Percentiles rank a stretch among this genome's conserved stretches.
These are phyloP conservation scores for Hypoxylon sp. DNA, from an alignment of 2,329 filamentous ascomycete species.

Conservation along the genomic window DNA sequence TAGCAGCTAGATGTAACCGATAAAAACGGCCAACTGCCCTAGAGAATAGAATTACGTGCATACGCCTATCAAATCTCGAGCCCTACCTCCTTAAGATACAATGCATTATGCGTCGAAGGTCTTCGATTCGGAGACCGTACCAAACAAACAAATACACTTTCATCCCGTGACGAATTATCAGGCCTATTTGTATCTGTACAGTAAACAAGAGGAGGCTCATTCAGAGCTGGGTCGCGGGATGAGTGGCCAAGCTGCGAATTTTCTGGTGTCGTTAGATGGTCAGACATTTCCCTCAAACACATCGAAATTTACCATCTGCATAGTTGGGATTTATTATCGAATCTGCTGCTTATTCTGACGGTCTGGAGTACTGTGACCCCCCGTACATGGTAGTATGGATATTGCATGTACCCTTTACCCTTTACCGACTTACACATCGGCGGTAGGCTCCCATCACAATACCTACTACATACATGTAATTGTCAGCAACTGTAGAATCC, in stretches of 20 bases:
- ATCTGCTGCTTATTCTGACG: constrained; percentile 9
- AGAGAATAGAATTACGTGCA: constrained; percentile 42
- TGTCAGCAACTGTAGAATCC: constrained; percentile 27
- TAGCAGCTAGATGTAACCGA: constrained; percentile 25
- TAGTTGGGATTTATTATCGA: constrained; percentile 16
- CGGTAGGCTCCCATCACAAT: constrained; percentile 18
- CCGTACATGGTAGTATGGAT: no score
- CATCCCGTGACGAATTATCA: constrained; percentile 14
- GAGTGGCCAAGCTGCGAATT: constrained; percentile 14
- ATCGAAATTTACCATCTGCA: constrained; percentile 31
- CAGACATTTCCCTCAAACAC: constrained; percentile 12
- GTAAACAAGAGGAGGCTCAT: constrained; percentile 25
- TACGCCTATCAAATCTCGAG: constrained; percentile 38
- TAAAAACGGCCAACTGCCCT: constrained; percentile 27
- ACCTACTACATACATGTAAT: no score
- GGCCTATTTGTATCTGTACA: constrained; percentile 2
- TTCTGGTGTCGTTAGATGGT: constrained; percentile 15
- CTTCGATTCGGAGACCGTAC: constrained; percentile 21
- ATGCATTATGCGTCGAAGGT: constrained; percentile 34
- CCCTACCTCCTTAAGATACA: constrained; percentile 18
- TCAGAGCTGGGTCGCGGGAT: constrained; percentile 4
- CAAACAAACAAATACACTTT: constrained; percentile 34
- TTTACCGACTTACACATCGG: constrained; percentile 2
- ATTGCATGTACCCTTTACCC: no score
- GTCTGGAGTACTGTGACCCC: constrained; percentile 15